Conservation (phyloP, 345 rosid genomes). For the Eucalyptus globulus region DNA sequence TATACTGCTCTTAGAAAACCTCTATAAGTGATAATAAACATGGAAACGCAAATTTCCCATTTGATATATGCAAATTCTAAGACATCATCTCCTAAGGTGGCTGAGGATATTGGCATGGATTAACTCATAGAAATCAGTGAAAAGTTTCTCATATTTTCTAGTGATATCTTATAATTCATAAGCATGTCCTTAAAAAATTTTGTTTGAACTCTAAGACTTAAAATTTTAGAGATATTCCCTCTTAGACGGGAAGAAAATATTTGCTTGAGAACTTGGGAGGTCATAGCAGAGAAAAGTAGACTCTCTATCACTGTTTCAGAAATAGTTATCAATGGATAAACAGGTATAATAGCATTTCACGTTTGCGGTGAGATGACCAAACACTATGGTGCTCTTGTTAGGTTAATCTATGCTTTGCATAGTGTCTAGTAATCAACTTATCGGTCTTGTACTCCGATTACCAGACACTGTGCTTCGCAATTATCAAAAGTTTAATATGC, state of each 20-base stretch:
- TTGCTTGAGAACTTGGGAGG: no score
- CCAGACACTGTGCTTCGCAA: neutral
- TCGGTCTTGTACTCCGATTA: no score
- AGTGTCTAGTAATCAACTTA: no score
- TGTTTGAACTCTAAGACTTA: fast-evolving
- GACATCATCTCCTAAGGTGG: neutral
- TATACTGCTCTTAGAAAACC: neutral
- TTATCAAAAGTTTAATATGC: neutral
- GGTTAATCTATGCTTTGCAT: no score
- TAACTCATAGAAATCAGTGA: neutral
- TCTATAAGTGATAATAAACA: neutral
- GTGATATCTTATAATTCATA: neutral
- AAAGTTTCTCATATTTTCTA: neutral
- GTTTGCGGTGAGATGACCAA: no score
- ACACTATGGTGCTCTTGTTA: fast-evolving
- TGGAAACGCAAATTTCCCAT: neutral
- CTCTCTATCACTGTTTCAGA: fast-evolving
- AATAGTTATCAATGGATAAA: fast-evolving
- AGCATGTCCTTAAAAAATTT: no score
- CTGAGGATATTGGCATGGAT: neutral
- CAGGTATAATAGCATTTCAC: no score
- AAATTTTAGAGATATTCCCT: no score
- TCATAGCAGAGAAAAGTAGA: no score
- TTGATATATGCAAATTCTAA: neutral
- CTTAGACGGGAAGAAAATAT: no score